Evolutionary conservation across 169 alveolate genomes (phyloP).

Genomic region (Cyclospora cayetanensis): DNA sequence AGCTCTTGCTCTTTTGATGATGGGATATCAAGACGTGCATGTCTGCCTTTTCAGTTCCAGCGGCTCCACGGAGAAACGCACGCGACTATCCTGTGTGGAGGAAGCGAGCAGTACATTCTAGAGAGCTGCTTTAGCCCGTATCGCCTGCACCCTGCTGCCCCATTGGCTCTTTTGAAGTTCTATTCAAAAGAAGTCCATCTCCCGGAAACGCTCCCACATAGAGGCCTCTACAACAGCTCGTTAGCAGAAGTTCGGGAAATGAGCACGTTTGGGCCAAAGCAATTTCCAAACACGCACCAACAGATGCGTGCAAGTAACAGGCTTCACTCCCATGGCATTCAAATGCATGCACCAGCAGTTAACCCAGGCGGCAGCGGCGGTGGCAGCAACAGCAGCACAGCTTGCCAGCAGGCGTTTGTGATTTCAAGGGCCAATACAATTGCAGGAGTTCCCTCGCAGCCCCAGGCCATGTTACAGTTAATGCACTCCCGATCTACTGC

Average conservation of each 20-base stretch:
- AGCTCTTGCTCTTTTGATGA: neutral
- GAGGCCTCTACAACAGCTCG: neutral
- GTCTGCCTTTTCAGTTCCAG: constrained; percentile 2
- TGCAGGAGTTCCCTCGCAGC: neutral
- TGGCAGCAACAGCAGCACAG: too few species aligned
- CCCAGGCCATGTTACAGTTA: neutral
- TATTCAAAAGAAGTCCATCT: constrained; percentile 8
- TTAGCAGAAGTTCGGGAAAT: neutral
- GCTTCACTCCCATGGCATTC: too few species aligned
- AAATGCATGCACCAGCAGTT: neutral
- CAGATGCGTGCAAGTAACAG: too few species aligned
- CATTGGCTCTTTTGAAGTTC: constrained; percentile 55
- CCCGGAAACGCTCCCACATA: neutral
- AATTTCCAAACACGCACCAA: neutral
- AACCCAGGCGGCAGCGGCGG: too few species aligned
- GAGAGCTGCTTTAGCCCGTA: constrained; percentile 66
- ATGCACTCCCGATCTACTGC: neutral
- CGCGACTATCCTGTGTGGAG: constrained; percentile 33
- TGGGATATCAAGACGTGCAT: neutral
- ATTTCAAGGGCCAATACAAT: neutral
- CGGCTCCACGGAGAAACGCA: constrained; percentile 49
- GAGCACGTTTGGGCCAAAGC: neutral
- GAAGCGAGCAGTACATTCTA: constrained; percentile 12
- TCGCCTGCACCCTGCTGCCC: constrained; percentile 66
- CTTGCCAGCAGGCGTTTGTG: neutral